Percentiles rank a stretch among this genome's conserved stretches.
These are phyloP conservation scores for Verruconis gallopava DNA, from an alignment of 2,329 filamentous ascomycete species.

Conservation along the genomic window DNA sequence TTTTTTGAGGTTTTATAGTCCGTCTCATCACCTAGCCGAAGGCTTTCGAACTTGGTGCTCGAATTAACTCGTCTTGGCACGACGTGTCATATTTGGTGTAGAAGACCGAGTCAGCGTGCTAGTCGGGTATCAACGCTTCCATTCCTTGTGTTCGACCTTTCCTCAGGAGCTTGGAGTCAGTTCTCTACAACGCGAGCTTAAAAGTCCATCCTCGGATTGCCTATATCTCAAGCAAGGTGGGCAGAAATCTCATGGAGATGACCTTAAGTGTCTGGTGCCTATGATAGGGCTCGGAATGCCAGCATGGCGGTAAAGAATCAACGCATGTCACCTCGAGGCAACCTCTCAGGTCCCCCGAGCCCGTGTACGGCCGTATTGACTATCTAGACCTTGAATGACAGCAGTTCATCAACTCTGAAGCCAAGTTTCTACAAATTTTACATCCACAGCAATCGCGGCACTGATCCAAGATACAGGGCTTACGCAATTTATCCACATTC, in stretches of 20 bases:
- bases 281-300: neutral
- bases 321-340: neutral
- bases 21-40: neutral
- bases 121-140: neutral
- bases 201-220: neutral
- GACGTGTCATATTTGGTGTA: neutral
- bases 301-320: neutral
- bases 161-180: neutral
- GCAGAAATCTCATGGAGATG: neutral
- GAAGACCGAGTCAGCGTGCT: neutral
- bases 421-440: neutral
- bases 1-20: neutral
- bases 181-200: neutral
- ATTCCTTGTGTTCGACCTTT: constrained; percentile 1
- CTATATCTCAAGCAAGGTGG: neutral
- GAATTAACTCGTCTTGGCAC: neutral
- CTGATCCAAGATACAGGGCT: neutral
- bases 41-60: neutral
- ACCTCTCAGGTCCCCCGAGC: neutral
- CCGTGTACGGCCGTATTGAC: neutral
- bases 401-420: neutral
- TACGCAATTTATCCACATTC: neutral
- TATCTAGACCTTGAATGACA: neutral
- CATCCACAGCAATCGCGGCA: neutral
- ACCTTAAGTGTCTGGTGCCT: neutral